Base-by-base conservation (phyloP, 2,329 filamentous ascomycete species). In the Graphilbum sp. region DNA sequence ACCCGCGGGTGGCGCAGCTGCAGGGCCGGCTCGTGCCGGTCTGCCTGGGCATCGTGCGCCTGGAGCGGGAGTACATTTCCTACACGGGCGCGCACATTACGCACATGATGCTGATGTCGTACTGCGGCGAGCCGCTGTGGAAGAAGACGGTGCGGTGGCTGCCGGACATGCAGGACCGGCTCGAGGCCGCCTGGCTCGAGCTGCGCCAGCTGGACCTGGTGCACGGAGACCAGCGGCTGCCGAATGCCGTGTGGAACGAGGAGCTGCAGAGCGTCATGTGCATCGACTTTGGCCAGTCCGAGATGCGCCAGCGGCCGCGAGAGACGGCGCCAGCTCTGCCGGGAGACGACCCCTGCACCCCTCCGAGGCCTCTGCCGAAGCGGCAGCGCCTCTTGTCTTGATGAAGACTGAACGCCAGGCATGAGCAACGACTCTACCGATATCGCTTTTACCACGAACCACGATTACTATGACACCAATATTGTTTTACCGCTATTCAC, bases 201-300 rank as follows among this genome's bases (percentile, higher is more conserved):
- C 33, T 41, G 32, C 13, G 13, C 16, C 15, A 29, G 21, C 23
- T 36, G 13, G 32, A 33, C 27, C 17, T 38, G 9, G 21, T 21
- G 5, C 36, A 38, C 15, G 32, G 36, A 16, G 32, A 38, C 25
- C 35, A 35, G 35, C 32, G 35, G 11, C 9, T 9, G 12, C 32
- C 32, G 6, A 41, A 41, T 13, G 16, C 32, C 20, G 15, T 38
- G 16, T 38, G 39, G 36, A 38, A 32, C 20, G 29, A 18, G 29
- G 7, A 12, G 16, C 32, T 15, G 20, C 25, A 41, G 39, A 20
- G 19, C 16, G 18, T 36, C 15, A 27, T 41, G 27, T 32, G 24
- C 32, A 34, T 41, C 16, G 39, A 41, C 19, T 41, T 38, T 38
- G 39, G 34, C 23, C 23, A 12, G 23, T 7, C 23, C 7, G 12